Conservation (phyloP, 768 basidiomycete genomes). For the Tulasnella sp. region DNA sequence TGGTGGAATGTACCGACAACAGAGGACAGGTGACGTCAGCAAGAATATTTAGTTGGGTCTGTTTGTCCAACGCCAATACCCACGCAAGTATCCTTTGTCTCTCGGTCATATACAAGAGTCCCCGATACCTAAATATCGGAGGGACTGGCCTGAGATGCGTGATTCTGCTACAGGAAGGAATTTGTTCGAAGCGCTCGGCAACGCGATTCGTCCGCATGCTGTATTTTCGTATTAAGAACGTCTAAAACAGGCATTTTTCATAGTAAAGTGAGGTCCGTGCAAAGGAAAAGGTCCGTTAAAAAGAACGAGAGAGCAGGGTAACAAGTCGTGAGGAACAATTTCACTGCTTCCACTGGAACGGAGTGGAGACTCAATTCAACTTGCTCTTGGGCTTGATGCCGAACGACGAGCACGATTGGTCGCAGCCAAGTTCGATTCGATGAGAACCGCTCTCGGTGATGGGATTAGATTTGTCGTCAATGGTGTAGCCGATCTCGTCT, state of each 20-base stretch:
- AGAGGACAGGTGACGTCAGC: too few relatives aligned
- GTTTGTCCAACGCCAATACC: too few relatives aligned
- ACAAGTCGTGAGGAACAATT: neutral
- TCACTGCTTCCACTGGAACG: neutral
- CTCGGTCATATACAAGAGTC: too few relatives aligned
- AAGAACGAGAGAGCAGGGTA: too few relatives aligned
- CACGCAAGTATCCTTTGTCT: too few relatives aligned
- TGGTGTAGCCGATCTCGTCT: constrained; percentile 14
- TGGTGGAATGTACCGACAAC: too few relatives aligned
- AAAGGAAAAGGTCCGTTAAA: too few relatives aligned
- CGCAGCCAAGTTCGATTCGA: neutral
- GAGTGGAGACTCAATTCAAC: neutral
- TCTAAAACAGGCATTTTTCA: neutral
- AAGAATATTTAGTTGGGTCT: too few relatives aligned
- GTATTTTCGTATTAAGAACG: neutral
- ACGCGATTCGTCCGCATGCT: neutral
- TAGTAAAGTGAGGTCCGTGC: neutral
- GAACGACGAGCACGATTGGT: neutral
- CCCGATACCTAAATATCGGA: neutral
- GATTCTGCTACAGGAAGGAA: too few relatives aligned
- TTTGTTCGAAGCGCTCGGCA: too few relatives aligned
- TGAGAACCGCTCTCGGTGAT: neutral
- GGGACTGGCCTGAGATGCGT: neutral
- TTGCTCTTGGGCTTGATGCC: neutral
- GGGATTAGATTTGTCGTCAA: neutral